Conservation (phyloP, 2,329 filamentous ascomycete genomes). For the Harringtonia aguacate region DNA sequence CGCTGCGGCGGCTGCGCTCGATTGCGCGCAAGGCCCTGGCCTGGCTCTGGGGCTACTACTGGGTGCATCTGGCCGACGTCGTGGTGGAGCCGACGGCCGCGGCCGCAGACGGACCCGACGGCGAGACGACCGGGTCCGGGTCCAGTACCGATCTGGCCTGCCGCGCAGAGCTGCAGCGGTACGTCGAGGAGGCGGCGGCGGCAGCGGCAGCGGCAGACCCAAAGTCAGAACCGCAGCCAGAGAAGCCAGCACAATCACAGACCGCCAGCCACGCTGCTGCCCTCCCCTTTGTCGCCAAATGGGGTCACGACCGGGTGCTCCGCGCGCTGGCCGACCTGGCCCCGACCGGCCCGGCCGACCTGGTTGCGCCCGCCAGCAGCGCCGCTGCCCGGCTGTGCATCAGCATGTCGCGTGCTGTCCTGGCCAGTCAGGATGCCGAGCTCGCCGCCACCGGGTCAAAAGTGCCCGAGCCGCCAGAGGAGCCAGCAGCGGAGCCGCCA, state of each 20-base stretch:
- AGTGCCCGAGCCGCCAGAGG: too few species aligned
- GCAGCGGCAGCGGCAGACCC: not conserved
- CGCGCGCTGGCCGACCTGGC: constrained; percentile 17
- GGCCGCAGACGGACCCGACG: not conserved
- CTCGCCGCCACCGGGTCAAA: too few species aligned
- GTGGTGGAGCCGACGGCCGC: constrained; percentile 1
- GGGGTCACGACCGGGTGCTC: constrained; percentile 12
- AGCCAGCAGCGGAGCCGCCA: too few species aligned
- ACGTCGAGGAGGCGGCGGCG: constrained; percentile 17
- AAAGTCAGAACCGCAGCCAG: constrained; percentile 18
- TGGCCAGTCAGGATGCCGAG: not conserved
- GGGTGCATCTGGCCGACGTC: constrained; percentile 38
- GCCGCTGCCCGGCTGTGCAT: constrained; percentile 11
- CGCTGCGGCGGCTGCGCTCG: constrained; percentile 58
- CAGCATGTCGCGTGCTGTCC: too few species aligned
- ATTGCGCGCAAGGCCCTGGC: constrained; percentile 59
- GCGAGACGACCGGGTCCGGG: not conserved
- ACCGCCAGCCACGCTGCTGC: too few species aligned
- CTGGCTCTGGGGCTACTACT: constrained; percentile 91
- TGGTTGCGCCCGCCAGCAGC: not conserved
- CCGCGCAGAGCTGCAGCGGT: constrained; percentile 25
- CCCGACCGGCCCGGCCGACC: too few species aligned
- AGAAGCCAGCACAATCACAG: too few species aligned
- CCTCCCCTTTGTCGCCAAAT: too few species aligned
- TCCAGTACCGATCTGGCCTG: constrained; percentile 13